Evolutionary conservation across 1,139 yeast species (phyloP).

Genomic region (Pichia terricola): DNA sequence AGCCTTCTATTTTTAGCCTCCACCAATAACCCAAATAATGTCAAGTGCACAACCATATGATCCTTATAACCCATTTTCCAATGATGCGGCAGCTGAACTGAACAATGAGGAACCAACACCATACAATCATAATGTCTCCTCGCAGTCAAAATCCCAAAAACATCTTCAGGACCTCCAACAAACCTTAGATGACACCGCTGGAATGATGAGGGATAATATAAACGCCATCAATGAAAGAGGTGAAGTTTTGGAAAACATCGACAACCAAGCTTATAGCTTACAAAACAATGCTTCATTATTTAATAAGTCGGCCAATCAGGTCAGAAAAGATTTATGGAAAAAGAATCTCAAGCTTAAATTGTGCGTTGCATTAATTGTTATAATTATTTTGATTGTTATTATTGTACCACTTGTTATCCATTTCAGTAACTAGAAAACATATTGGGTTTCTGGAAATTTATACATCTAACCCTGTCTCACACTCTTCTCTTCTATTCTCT

Average conservation of each 20-base stretch:
- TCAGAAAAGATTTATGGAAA: conserved; percentile 99
- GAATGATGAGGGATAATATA: conserved; percentile 95
- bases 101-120: conserved; percentile 11
- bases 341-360: conserved; percentile 95
- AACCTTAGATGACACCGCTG: conserved; percentile 65
- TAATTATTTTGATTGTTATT: conserved; percentile 76
- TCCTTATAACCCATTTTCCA: conserved; percentile 26
- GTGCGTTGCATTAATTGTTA: conserved; percentile 74
- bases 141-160: conserved; percentile 5
- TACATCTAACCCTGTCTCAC: background rate
- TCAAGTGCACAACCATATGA: conserved; percentile 27
- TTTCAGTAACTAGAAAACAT: conserved; percentile 35
- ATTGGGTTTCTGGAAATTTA: too few relatives aligned
- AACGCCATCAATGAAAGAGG: conserved; percentile 93
- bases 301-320: conserved; percentile 94
- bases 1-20: too few relatives aligned
- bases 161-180: conserved; percentile 23
- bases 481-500: background rate
- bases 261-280: conserved; percentile 87
- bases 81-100: conserved; percentile 22
- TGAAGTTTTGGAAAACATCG: conserved; percentile 85
- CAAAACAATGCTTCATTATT: conserved; percentile 93
- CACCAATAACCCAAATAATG: conserved; percentile 11
- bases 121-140: background rate
- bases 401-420: conserved; percentile 93